Percentiles rank a stretch among this genome's conserved stretches.
phyloP scores from a whole-genome alignment of 306 rosid species.

The Castanopsis chinensis region DNA sequence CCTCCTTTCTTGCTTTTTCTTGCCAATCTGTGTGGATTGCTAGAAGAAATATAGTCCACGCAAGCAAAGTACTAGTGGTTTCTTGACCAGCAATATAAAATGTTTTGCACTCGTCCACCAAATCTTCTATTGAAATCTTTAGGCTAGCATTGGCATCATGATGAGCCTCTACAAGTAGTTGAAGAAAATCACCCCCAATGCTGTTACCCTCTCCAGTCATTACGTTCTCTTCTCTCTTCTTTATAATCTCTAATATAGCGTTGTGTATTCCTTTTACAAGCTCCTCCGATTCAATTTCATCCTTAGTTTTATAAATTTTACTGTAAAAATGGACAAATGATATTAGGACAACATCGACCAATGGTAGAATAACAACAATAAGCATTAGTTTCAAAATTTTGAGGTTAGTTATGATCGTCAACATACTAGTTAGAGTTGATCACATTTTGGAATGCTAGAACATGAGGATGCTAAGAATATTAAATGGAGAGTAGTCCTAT shows the following conservation, averaged over 20 bases:
- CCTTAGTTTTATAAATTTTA: conserved; percentile 14
- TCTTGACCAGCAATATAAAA: conserved; percentile 32
- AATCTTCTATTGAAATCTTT: conserved; percentile 19
- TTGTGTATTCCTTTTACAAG: conserved; percentile 10
- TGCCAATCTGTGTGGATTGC: conserved; percentile 38
- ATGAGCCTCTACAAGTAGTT: conserved; percentile 26
- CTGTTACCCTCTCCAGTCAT: conserved; percentile 2
- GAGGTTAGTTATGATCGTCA: no score
- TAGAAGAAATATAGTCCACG: conserved; percentile 28
- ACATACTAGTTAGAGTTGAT: no score
- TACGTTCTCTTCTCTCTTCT: conserved; percentile 24
- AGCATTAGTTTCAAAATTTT: no score
- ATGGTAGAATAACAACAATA: no score
- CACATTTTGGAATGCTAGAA: no score
- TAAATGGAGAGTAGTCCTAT: not conserved
- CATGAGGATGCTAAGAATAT: not conserved
- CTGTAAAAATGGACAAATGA: conserved; percentile 4
- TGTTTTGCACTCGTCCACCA: conserved; percentile 37
- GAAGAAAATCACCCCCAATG: conserved; percentile 32
- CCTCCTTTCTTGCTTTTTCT: conserved; percentile 31
- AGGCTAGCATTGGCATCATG: conserved; percentile 10
- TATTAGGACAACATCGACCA: no score
- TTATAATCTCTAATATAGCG: not conserved
- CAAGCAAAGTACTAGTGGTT: conserved; percentile 26
- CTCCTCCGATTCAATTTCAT: conserved; percentile 15